These are phyloP conservation scores for Dendrobium catenatum DNA, from an alignment of 106 monocot genomes.

Conservation along the genomic window DNA sequence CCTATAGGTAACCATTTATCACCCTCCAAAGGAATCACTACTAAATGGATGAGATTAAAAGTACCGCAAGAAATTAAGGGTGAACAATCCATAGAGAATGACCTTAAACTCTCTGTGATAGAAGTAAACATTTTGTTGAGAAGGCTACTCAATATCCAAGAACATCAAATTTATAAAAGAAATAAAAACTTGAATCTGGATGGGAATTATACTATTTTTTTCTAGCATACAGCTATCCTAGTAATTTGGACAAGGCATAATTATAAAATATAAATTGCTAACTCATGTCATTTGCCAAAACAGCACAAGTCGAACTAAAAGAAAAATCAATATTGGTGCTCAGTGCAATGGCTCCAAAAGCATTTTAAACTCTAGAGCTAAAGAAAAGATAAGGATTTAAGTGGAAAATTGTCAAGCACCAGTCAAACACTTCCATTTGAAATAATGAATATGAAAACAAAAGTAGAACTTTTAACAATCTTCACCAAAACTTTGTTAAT, in stretches of 20 bases:
- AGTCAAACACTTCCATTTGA: not conserved
- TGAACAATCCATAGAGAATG: not conserved
- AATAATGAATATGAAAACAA: not conserved
- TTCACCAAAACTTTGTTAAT: not conserved
- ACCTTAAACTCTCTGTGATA: not conserved
- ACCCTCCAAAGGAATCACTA: not conserved
- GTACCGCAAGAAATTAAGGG: not conserved
- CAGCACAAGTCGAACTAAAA: not conserved
- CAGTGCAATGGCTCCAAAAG: not conserved
- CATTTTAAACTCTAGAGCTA: not conserved
- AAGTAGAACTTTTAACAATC: not conserved
- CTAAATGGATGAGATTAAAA: not conserved
- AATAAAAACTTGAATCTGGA: not conserved
- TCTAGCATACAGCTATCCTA: not conserved
- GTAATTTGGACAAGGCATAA: not conserved
- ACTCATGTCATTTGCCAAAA: not conserved
- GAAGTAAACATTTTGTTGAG: not conserved
- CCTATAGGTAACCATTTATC: not conserved
- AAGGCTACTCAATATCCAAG: not conserved
- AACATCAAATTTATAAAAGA: not conserved
- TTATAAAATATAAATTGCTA: not conserved
- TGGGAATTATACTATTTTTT: not conserved
- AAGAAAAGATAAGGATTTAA: not conserved
- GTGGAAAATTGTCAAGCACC: not conserved
- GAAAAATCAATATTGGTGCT: not conserved